These are phyloP conservation scores for Achaetomiella virescens DNA, from an alignment of 495 filamentous ascomycete genomes.

Conservation along the genomic window DNA sequence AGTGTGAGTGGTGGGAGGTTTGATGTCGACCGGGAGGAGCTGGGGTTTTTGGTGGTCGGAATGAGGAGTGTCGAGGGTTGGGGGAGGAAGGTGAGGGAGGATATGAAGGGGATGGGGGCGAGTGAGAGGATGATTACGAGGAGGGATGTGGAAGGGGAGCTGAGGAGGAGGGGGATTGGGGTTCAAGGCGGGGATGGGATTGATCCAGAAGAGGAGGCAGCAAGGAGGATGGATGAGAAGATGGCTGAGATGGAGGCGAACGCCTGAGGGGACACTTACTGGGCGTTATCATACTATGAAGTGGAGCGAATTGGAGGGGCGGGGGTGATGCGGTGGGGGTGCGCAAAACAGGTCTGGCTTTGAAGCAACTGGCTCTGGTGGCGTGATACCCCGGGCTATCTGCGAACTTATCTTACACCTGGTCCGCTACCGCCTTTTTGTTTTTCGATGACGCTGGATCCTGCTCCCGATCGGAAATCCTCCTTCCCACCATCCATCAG, in stretches of 20 bases:
- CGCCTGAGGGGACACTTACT: neutral
- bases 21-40: constrained; percentile 91
- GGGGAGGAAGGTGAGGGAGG: constrained; percentile 41
- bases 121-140: constrained; percentile 35
- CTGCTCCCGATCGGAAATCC: too few species aligned
- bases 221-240: constrained; percentile 51
- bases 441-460: too few species aligned
- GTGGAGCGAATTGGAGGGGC: neutral
- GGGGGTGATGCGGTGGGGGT: too few species aligned
- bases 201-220: constrained; percentile 55
- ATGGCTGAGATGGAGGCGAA: constrained; percentile 37
- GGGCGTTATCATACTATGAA: neutral
- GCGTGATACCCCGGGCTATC: too few species aligned
- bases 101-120: constrained; percentile 17
- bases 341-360: too few species aligned
- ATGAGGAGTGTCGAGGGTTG: constrained; percentile 77
- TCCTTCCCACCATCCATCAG: too few species aligned
- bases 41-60: constrained; percentile 86
- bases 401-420: too few species aligned
- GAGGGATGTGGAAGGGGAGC: constrained; percentile 35
- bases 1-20: constrained; percentile 95
- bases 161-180: constrained; percentile 35
- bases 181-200: constrained; percentile 40
- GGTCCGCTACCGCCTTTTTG: too few species aligned
- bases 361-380: too few species aligned